phyloP scores from a whole-genome alignment of 495 filamentous ascomycete genomes.

The Lineolata rhizophorae region DNA sequence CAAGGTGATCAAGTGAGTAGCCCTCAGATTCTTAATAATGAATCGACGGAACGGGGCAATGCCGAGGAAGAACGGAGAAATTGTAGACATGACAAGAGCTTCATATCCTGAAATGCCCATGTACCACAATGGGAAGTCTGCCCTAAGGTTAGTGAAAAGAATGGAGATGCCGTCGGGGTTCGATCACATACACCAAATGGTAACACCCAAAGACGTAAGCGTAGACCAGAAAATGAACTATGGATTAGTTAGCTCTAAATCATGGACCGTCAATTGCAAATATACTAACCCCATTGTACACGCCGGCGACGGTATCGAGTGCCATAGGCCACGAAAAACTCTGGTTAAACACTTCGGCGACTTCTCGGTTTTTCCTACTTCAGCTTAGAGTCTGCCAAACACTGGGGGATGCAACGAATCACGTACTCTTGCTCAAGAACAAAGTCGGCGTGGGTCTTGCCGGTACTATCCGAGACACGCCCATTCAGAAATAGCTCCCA shows the following conservation, averaged over 20 bases:
- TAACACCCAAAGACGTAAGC: conserved; percentile 66
- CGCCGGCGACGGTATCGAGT: conserved; percentile 66
- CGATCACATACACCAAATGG: conserved; percentile 78
- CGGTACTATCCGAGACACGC: conserved; percentile 30
- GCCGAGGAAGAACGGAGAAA: conserved; percentile 63
- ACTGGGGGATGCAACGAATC: not conserved
- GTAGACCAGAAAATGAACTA: conserved; percentile 94
- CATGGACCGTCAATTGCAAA: not conserved
- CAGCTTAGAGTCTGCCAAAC: not conserved
- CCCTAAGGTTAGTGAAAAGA: not conserved
- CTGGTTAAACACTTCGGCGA: conserved; percentile 43
- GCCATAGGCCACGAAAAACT: conserved; percentile 54
- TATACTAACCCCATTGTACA: conserved; percentile 67
- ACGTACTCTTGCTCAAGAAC: conserved; percentile 78
- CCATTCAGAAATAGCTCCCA: conserved; percentile 5
- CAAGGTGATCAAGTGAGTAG: conserved; percentile 54
- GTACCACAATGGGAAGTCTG: conserved; percentile 96
- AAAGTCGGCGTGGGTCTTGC: conserved; percentile 41
- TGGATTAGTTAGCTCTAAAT: conserved; percentile 8
- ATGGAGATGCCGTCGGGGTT: conserved; percentile 1
- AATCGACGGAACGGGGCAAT: conserved; percentile 45
- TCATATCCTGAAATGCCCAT: conserved; percentile 99
- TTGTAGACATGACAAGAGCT: conserved; percentile 60
- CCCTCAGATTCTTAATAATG: conserved; percentile 41
- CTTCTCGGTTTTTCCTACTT: conserved; percentile 52